These are phyloP conservation scores for Macrocybe gigantea DNA, from an alignment of 768 basidiomycete species.

Conservation along the genomic window DNA sequence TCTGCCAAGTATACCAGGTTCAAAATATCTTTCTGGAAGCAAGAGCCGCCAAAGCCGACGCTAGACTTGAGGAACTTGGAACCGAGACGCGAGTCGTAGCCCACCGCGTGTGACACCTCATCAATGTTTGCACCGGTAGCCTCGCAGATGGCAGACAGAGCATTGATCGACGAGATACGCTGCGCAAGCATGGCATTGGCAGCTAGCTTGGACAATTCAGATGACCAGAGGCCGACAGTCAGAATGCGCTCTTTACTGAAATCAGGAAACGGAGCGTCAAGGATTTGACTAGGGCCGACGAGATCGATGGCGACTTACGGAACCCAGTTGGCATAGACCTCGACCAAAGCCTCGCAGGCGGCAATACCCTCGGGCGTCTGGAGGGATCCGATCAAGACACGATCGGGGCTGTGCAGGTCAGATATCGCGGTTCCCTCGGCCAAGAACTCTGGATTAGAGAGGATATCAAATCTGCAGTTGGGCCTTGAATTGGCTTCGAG, in stretches of 20 bases:
- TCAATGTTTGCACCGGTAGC: slow-evolving; percentile 98
- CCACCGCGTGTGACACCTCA: slow-evolving; percentile 93
- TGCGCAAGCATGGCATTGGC: slow-evolving; percentile 99
- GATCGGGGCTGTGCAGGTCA: slow-evolving; percentile 87
- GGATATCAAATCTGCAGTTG: slow-evolving; percentile 90
- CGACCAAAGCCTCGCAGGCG: slow-evolving; percentile 70
- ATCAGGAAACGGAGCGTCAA: slow-evolving; percentile 2
- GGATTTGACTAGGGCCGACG: background rate
- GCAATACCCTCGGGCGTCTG: slow-evolving; percentile 79
- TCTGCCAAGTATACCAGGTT: slow-evolving; percentile 98
- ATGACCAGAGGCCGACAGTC: slow-evolving; percentile 97
- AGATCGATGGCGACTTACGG: slow-evolving; percentile 50
- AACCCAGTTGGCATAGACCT: slow-evolving; percentile 97
- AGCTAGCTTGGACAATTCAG: slow-evolving; percentile 96
- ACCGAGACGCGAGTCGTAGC: slow-evolving; percentile 88
- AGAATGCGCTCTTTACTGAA: slow-evolving; percentile 70
- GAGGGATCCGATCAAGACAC: slow-evolving; percentile 95
- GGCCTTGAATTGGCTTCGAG: slow-evolving; percentile 96
- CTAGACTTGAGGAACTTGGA: slow-evolving; percentile 93
- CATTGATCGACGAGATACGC: slow-evolving; percentile 97
- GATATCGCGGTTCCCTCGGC: slow-evolving; percentile 95
- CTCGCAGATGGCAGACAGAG: slow-evolving; percentile 97
- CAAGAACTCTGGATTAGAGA: slow-evolving; percentile 99
- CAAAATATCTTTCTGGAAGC: slow-evolving; percentile 99
- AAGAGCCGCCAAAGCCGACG: slow-evolving; percentile 96